A percentile compares a stretch with the other conserved stretches of the same genome.
Conservation (phyloP, 2,329 filamentous ascomycete genomes). For the Amauroascus niger region DNA sequence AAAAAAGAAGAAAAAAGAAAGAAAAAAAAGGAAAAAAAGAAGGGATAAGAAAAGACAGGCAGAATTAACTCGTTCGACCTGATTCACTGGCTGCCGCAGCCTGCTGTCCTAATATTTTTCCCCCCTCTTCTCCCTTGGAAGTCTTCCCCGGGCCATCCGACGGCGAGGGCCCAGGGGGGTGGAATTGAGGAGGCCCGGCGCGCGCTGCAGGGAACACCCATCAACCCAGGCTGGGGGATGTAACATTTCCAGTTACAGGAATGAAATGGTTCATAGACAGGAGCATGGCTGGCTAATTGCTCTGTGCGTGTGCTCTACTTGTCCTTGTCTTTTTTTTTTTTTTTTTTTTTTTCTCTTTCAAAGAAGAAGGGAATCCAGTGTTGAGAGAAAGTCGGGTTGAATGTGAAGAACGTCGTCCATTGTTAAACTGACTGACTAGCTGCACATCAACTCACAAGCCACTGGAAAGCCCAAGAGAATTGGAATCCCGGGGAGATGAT, state of each 20-base stretch:
- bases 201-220: background rate
- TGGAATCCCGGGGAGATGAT: no score
- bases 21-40: background rate
- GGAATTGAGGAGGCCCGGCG: background rate
- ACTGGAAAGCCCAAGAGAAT: no score
- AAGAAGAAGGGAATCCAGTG: no score
- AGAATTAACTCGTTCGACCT: background rate
- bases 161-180: background rate
- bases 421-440: no score
- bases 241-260: background rate
- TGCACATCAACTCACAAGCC: no score
- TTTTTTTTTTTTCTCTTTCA: background rate
- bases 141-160: background rate
- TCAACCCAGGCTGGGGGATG: background rate
- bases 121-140: background rate
- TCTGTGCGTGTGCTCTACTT: background rate
- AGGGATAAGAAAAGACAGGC: conserved; percentile 1
- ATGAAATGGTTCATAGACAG: background rate
- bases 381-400: no score
- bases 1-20: background rate
- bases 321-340: background rate
- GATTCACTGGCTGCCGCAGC: background rate
- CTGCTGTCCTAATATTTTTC: no score
- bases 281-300: no score
- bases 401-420: no score